Base-by-base conservation (phyloP, 2,329 filamentous ascomycete genomes). In the Beauveria pseudobassiana region DNA sequence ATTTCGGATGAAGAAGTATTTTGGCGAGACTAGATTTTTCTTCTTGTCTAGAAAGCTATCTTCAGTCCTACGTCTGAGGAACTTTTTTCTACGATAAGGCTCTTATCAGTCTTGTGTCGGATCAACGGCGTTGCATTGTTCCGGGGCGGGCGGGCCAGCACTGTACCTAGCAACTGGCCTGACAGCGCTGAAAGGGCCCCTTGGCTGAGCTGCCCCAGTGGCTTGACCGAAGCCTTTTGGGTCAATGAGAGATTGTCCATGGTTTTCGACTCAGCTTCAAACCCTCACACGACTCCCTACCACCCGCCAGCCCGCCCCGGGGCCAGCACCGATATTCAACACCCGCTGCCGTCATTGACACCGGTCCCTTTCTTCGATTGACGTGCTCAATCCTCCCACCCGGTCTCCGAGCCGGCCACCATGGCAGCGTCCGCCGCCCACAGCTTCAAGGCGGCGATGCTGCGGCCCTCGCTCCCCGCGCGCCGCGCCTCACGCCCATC, bases 371-470 rank as follows among this genome's bases (percentile, higher is more conserved):
- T n/a, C 1, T 48, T 30, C 26, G 50, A 45, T 7, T 20, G 49
- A 53, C 3, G 34, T 9, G 1, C 12, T 5, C 40, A 38, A 46
- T 34, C n/a, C 6, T 18, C 26, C 14, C 40, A 7, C 26, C 5
- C 28, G 51, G 59, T 30, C 34, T 42, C 42, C 30, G 50, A 49
- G 28, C 50, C 20, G 51, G 59, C 59, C 30, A 12, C 28, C 54
- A 42, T 48, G 76, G 76, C 76, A 24, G 34, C 51, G 34, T 75
- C 75, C 45, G 73, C 75, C 64, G 68, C 66, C 64, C 76, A 71
- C 67, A 77, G 72, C 65, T 73, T 76, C 65, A 78, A 73, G 69
- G 77, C 71, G 73, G 78, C 78, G 68, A 71, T 72, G 61, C 43
- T 61, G 42, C 72, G 72, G 70, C 72, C 74, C 54, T 64, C 70